Base-by-base conservation (phyloP, 805 yeast genomes). In the Dipodascopsis uninucleata region DNA sequence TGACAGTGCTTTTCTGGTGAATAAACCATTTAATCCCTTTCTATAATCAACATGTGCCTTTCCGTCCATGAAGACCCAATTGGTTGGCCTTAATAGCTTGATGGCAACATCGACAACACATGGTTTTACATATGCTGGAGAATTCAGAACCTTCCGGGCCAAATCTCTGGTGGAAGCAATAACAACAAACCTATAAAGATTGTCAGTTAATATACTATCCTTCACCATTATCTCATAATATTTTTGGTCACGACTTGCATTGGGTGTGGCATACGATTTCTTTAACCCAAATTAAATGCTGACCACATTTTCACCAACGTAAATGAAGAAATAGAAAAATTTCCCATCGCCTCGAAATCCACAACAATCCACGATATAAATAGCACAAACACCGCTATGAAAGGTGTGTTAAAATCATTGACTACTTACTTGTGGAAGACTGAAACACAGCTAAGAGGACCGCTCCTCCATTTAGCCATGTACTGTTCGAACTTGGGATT, bases 11-110 rank as follows among this genome's bases (percentile, higher is more conserved):
- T 76, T 73, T 53, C 79, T 79, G 12, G 95, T 82, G 69, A 93
- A 93, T 47, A 93, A 72, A 5, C 95, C 95, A 64, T 93, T 90
- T 62, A 93, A 72, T 10, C 93, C 81, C 65, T 80, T 81, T 69
- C 98, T 81, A 70, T 90, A 93, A 67, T 93, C 98, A 47, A 81
- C 79, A 61, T 93, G 98, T 26, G 81, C 94, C 69, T 88, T 88
- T 58, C 98, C 98, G 62, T 93, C 98, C 60, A 88, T 69, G 66
- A 93, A 93, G 28, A 93, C 98, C 98, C 98, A 93, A 72, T 90
- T 93, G 36, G 90, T 75, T 36, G 97, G 97, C 68, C 97, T 80
- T 61, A 93, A 72, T 56, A 93, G 86, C 69, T 93, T 93, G 53
- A 81, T 75, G 17, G 98, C 98, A 43, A 88, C 97, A 64, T 93